These are phyloP conservation scores for Rosa hybrid DNA, from an alignment of 331 rosid species.

Conservation along the genomic window DNA sequence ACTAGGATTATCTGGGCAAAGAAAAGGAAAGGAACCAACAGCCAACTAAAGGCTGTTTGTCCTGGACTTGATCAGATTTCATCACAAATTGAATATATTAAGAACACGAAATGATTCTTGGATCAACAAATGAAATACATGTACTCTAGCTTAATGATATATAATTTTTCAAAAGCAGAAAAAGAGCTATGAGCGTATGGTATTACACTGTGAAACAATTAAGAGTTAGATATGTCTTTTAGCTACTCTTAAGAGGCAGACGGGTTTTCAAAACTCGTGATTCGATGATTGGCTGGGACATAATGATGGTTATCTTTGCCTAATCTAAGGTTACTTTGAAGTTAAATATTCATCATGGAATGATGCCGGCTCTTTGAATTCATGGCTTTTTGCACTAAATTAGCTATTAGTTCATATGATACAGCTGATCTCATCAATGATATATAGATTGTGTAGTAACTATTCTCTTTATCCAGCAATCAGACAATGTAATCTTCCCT, in stretches of 20 bases:
- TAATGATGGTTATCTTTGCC: constrained; percentile 27
- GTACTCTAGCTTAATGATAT: background rate
- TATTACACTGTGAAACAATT: background rate
- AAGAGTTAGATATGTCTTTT: constrained; percentile 23
- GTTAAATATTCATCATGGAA: constrained; percentile 28
- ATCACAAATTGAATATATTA: background rate
- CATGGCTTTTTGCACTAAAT: constrained; percentile 23
- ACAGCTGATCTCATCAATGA: background rate
- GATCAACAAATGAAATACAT: background rate
- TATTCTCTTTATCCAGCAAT: background rate
- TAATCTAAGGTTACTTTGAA: constrained; percentile 18
- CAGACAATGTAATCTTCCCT: constrained; percentile 4
- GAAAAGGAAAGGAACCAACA: constrained; percentile 17
- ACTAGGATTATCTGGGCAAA: constrained; percentile 33
- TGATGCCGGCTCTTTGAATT: constrained; percentile 35
- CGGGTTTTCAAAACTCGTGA: constrained; percentile 35
- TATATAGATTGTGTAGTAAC: background rate
- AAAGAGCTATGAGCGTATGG: background rate
- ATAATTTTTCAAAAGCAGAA: background rate
- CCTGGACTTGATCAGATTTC: constrained; percentile 22
- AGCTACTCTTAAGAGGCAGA: constrained; percentile 33
- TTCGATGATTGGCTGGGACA: constrained; percentile 35
- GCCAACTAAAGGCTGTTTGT: constrained; percentile 46
- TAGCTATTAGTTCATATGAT: constrained; percentile 1
- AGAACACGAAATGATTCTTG: background rate